Evolutionary conservation across 1,284 basidiomycete species (phyloP), one percentile per base, ranked within the genome.

Genomic region (Cutaneotrichosporon sp.): DNA sequence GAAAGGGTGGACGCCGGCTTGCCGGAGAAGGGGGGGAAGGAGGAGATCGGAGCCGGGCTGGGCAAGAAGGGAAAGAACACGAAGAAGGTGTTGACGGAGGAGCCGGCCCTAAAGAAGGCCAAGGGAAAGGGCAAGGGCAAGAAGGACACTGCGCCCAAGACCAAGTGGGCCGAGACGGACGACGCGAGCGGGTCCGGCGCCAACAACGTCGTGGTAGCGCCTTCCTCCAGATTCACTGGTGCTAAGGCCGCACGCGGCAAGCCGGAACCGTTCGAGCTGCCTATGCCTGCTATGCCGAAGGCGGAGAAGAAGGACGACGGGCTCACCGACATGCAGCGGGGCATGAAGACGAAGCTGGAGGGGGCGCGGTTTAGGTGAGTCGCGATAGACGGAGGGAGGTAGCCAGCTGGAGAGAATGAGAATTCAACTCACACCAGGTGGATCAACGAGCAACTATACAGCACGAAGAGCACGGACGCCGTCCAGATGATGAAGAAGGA

Each of bases 391-490:
- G 14, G 5, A 6, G 4, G 18, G 16, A 18, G 32, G 26, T 56
- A 42, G 47, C 59, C 16, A 18, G 49, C 55, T 47, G 61, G 21
- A 61, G 53, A 51, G 38, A 11, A 14, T 11, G 7, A 14, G 38
- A 11, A 16, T 5, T 5, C 13, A 52, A 50, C 63, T 11, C 61
- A 65, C 58, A 56, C 30, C 56, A 92, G 91, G 73, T 86, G 89
- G 82, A 90, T 94, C 69, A 97, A 96, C 75, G 92, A 95, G 81
- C 85, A 85, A 56, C 81, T 97, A 30, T 97, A 96, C 82, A 91
- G 91, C 69, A 89, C 88, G 2, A 85, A 87, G 63, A 92, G 92
- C 69, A 81, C 79, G 30, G 84, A 89, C 59, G 91, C 92, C 7
- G 85, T 86, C 64, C 82, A 86, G 61, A 86, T 95, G 85, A 92